Evolutionary conservation across 2,329 filamentous ascomycete genomes (phyloP).

Genomic region (Cercospora nicotianae): DNA sequence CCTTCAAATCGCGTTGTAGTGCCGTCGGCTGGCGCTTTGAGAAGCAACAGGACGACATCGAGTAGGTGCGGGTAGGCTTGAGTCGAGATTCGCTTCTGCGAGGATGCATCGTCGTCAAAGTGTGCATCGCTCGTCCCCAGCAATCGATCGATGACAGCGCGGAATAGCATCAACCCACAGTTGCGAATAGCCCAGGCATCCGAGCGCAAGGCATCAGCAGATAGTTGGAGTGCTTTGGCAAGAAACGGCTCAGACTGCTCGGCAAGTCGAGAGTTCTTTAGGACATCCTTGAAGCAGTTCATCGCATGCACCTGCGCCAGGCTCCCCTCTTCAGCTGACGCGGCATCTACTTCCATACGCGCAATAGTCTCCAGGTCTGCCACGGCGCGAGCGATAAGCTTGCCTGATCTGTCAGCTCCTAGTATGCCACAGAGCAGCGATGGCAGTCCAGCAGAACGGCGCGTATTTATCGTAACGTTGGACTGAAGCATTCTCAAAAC

Average conservation of each 20-base stretch:
- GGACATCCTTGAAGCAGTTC: slow-evolving; percentile 90
- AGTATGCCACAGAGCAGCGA: slow-evolving; percentile 81
- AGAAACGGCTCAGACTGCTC: slow-evolving; percentile 72
- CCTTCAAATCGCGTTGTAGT: slow-evolving; percentile 53
- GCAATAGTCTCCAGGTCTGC: slow-evolving; percentile 62
- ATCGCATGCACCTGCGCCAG: slow-evolving; percentile 91
- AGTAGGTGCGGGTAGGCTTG: slow-evolving; percentile 67
- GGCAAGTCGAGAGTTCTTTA: slow-evolving; percentile 76
- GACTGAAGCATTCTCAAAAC: slow-evolving; percentile 42
- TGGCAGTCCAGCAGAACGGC: slow-evolving; percentile 88
- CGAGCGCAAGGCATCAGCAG: slow-evolving; percentile 74
- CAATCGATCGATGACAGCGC: slow-evolving; percentile 77
- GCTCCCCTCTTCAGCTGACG: slow-evolving; percentile 51
- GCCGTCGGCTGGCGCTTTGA: slow-evolving; percentile 40
- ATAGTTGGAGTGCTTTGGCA: slow-evolving; percentile 72
- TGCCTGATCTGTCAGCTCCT: slow-evolving; percentile 58
- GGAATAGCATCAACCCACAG: slow-evolving; percentile 83
- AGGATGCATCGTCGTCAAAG: slow-evolving; percentile 56
- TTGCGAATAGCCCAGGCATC: slow-evolving; percentile 93
- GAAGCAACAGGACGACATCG: slow-evolving; percentile 61
- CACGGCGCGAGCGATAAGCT: slow-evolving; percentile 66
- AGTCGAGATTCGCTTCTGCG: slow-evolving; percentile 63
- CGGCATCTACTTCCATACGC: slow-evolving; percentile 30
- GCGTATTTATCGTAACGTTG: slow-evolving; percentile 76
- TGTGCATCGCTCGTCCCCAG: slow-evolving; percentile 69